Conservation (phyloP, 805 yeast genomes). For the Cyberlindnera euphorbiiphila region DNA sequence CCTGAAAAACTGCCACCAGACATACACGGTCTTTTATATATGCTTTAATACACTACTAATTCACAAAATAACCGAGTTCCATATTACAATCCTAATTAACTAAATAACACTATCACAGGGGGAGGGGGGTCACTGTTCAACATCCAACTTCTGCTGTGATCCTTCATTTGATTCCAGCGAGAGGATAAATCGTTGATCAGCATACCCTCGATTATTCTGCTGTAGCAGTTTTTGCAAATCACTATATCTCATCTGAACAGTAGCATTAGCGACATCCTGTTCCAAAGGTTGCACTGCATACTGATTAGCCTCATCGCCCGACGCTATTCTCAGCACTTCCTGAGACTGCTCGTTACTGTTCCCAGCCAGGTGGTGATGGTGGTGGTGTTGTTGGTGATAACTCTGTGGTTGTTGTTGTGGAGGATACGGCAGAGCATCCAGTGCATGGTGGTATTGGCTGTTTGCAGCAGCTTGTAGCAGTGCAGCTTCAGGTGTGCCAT, state of each 20-base stretch:
- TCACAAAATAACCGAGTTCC: too few species aligned
- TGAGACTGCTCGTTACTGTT: background rate
- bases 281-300: constrained; percentile 10
- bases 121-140: too few species aligned
- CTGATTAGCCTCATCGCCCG: constrained; percentile 4
- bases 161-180: constrained; percentile 4
- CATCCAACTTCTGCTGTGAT: background rate
- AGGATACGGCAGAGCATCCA: constrained; percentile 6
- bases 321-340: background rate
- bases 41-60: too few species aligned
- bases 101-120: too few species aligned
- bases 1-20: too few species aligned
- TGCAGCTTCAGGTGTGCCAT: constrained; percentile 6
- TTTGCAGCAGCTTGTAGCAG: constrained; percentile 9
- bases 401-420: background rate
- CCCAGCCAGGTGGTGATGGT: background rate
- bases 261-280: constrained; percentile 5
- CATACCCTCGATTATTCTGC: constrained; percentile 7
- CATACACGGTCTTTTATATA: too few species aligned
- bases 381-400: background rate
- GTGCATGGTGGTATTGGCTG: constrained; percentile 3
- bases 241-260: constrained; percentile 11
- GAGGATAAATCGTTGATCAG: constrained; percentile 9
- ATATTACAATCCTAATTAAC: too few species aligned
- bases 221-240: constrained; percentile 14